A percentile compares a stretch with the other conserved stretches of the same genome.
Evolutionary conservation across 345 rosid genomes (phyloP).

Genomic region (Euclidium syriacum): DNA sequence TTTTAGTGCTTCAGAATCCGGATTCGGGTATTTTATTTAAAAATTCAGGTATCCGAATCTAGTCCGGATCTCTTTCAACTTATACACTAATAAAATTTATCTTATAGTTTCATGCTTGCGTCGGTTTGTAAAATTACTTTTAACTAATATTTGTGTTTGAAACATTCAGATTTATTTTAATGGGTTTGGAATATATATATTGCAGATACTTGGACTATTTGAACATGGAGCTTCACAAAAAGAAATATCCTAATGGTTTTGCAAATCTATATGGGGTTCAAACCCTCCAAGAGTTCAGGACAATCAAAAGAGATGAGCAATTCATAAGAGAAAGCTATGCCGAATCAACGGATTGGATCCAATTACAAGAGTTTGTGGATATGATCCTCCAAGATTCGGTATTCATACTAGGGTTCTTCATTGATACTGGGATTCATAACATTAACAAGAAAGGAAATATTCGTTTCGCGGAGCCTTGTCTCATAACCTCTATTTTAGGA

Average conservation of each 20-base stretch:
- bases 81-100: background rate
- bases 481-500: background rate
- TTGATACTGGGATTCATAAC: background rate
- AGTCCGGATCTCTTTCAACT: too few species aligned
- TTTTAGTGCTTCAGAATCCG: too few species aligned
- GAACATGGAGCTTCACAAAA: conserved; percentile 24
- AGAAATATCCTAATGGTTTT: background rate
- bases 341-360: conserved; percentile 25
- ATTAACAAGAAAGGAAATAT: background rate
- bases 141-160: background rate
- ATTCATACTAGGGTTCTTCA: conserved; percentile 21
- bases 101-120: background rate
- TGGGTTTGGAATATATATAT: background rate
- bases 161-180: background rate
- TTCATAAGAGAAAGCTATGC: conserved; percentile 18
- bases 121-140: background rate
- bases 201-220: conserved; percentile 24
- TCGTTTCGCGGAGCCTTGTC: conserved; percentile 2
- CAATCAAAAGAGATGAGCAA: conserved; percentile 1
- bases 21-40: too few species aligned
- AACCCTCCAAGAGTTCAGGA: background rate
- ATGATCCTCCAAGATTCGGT: conserved; percentile 21
- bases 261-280: background rate
- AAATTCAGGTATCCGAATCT: too few species aligned
- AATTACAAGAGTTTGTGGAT: background rate